These are phyloP conservation scores for Epichloe bromicola DNA, from an alignment of 2,329 filamentous ascomycete species.

Conservation along the genomic window DNA sequence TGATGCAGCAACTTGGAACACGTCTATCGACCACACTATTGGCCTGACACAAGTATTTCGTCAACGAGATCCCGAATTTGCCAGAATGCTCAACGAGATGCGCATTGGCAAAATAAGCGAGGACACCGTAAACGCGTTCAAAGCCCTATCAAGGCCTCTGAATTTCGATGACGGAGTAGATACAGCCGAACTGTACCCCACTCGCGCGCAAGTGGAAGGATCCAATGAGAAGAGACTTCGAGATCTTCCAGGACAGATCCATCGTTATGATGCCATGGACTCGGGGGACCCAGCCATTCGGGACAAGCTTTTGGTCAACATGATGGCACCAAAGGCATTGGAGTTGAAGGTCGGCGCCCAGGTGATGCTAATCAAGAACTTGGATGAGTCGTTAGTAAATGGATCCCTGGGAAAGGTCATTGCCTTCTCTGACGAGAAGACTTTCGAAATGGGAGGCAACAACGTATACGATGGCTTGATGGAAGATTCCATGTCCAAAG, in stretches of 20 bases:
- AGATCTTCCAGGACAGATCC: constrained; percentile 53
- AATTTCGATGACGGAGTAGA: constrained; percentile 59
- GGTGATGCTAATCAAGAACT: constrained; percentile 99
- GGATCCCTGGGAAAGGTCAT: constrained; percentile 79
- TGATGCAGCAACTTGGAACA: constrained; percentile 82
- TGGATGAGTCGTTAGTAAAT: constrained; percentile 88
- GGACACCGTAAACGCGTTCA: constrained; percentile 67
- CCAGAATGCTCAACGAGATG: constrained; percentile 96
- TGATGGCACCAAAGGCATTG: constrained; percentile 79
- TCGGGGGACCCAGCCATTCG: constrained; percentile 57
- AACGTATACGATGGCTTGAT: constrained; percentile 30
- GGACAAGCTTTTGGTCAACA: constrained; percentile 70
- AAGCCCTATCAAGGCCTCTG: constrained; percentile 55
- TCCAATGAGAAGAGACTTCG: constrained; percentile 68
- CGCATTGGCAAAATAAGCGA: constrained; percentile 69
- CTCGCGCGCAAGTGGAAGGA: constrained; percentile 73
- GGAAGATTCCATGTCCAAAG: constrained; percentile 30
- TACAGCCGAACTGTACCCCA: constrained; percentile 81
- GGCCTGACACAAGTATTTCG: constrained; percentile 91
- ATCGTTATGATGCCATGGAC: constrained; percentile 63
- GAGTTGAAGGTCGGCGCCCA: constrained; percentile 84
- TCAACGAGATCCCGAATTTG: constrained; percentile 81
- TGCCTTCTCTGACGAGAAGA: constrained; percentile 26
- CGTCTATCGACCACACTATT: constrained; percentile 89
- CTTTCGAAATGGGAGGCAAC: constrained; percentile 25